Evolutionary conservation across 163 green algal genomes (phyloP).

Genomic region (Chloroidium sp.): DNA sequence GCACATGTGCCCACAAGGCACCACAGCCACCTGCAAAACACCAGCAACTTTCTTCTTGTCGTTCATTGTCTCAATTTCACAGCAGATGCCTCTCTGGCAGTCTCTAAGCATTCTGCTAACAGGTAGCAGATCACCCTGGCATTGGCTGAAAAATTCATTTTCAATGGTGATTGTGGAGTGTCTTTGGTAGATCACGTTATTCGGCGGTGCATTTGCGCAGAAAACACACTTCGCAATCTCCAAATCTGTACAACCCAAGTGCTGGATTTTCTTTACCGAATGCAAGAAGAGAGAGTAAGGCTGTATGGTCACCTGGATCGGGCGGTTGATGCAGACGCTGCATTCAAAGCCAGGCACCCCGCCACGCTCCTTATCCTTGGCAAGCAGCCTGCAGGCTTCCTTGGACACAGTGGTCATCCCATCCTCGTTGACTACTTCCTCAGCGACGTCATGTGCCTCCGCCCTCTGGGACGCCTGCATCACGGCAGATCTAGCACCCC

Average conservation of each 20-base stretch:
- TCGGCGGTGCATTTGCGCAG: neutral
- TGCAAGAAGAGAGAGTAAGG: neutral
- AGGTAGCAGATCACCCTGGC: neutral
- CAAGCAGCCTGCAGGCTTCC: too few species aligned
- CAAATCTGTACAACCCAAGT: neutral
- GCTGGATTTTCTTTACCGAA: neutral
- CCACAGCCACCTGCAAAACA: slow-evolving; percentile 50
- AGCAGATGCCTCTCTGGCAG: neutral
- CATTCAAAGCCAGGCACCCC: slow-evolving; percentile 27
- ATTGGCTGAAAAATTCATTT: neutral
- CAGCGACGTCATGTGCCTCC: too few species aligned
- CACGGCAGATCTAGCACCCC: too few species aligned
- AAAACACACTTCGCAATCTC: neutral
- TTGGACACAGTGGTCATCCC: too few species aligned
- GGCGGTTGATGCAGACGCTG: slow-evolving; percentile 42
- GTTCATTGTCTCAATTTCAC: neutral
- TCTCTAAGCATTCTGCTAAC: neutral
- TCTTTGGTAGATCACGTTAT: too few species aligned
- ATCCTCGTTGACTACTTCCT: too few species aligned
- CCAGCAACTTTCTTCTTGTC: too few species aligned
- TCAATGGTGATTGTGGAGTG: neutral
- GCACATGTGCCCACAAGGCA: slow-evolving; percentile 69
- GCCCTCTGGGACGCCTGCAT: too few species aligned
- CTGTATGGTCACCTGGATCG: slow-evolving; percentile 14
- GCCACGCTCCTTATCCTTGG: too few species aligned